A percentile compares a stretch with the other conserved stretches of the same genome.
Evolutionary conservation across 1,284 basidiomycete species (phyloP).

Genomic region (Microbotryomycetes sp.): DNA sequence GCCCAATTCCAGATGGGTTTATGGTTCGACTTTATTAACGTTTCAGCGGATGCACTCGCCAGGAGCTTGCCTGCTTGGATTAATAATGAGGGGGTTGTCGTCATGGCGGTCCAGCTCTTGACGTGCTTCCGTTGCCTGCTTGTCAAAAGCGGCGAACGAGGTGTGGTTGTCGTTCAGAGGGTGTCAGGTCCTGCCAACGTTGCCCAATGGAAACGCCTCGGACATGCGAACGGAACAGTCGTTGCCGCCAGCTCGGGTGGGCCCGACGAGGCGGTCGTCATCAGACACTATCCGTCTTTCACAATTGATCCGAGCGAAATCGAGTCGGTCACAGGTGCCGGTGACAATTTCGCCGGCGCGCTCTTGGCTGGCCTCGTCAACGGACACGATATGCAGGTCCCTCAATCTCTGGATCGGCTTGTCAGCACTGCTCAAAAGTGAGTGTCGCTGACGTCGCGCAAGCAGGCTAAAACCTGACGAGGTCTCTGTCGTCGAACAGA

Average conservation of each 20-base stretch:
- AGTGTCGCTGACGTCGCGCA: background rate
- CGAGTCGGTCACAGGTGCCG: constrained; percentile 79
- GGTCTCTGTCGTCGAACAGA: background rate
- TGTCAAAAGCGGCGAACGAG: constrained; percentile 67
- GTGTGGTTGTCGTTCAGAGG: constrained; percentile 40
- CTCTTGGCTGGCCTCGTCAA: constrained; percentile 50
- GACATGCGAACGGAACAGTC: constrained; percentile 6
- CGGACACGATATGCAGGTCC: background rate
- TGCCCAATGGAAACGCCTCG: constrained; percentile 3
- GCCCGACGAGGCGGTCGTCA: constrained; percentile 47
- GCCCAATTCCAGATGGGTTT: constrained; percentile 53
- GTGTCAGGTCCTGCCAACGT: constrained; percentile 16
- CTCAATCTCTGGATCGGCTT: constrained; percentile 16
- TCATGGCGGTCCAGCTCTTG: constrained; percentile 69
- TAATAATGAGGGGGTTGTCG: constrained; percentile 53
- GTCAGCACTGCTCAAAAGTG: constrained; percentile 27
- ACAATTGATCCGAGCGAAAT: constrained; percentile 45
- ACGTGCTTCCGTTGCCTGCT: constrained; percentile 73
- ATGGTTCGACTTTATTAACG: constrained; percentile 46
- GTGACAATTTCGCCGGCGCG: constrained; percentile 50
- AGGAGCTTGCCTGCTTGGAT: constrained; percentile 14
- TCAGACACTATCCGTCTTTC: constrained; percentile 64
- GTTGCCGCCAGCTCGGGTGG: constrained; percentile 10
- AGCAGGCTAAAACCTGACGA: constrained; percentile 9
- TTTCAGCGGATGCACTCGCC: constrained; percentile 7